phyloP scores from a whole-genome alignment of 2,329 filamentous ascomycete genomes.

The Ophiostoma pallidulum region DNA sequence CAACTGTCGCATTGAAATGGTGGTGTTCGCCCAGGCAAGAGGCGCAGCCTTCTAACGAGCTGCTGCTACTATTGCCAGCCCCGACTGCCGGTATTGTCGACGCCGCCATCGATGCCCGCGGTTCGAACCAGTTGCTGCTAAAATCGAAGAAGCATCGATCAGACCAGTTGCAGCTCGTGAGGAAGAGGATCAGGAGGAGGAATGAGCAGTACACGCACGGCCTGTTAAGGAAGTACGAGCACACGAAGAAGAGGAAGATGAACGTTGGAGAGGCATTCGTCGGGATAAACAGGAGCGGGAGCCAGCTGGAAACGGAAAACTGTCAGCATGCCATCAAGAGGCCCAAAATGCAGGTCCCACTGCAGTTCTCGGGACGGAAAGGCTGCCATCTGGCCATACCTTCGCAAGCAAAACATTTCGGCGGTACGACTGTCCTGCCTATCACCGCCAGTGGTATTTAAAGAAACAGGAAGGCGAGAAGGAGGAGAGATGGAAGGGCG shows the following conservation, averaged over 20 bases:
- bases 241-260: conserved; percentile 80
- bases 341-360: too few relatives aligned
- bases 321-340: not conserved
- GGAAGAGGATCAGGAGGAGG: conserved; percentile 77
- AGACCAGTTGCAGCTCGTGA: conserved; percentile 63
- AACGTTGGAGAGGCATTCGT: conserved; percentile 78
- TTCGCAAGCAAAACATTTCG: too few relatives aligned
- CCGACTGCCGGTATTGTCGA: conserved; percentile 19
- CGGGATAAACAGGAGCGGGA: conserved; percentile 80
- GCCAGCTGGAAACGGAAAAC: conserved; percentile 48
- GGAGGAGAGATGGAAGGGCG: too few relatives aligned
- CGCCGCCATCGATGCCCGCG: conserved; percentile 42
- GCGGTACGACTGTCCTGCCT: too few relatives aligned
- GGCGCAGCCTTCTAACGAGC: conserved; percentile 1
- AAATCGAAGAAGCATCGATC: conserved; percentile 92
- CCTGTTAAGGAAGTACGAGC: conserved; percentile 91
- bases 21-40: not conserved
- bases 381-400: too few relatives aligned
- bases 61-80: conserved; percentile 16
- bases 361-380: too few relatives aligned
- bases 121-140: conserved; percentile 83
- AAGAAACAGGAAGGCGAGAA: too few relatives aligned
- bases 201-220: conserved; percentile 98
- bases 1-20: not conserved
- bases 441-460: too few relatives aligned